Base-by-base conservation (phyloP, 2,329 filamentous ascomycete species). In the Pyrenophora seminiperda region DNA sequence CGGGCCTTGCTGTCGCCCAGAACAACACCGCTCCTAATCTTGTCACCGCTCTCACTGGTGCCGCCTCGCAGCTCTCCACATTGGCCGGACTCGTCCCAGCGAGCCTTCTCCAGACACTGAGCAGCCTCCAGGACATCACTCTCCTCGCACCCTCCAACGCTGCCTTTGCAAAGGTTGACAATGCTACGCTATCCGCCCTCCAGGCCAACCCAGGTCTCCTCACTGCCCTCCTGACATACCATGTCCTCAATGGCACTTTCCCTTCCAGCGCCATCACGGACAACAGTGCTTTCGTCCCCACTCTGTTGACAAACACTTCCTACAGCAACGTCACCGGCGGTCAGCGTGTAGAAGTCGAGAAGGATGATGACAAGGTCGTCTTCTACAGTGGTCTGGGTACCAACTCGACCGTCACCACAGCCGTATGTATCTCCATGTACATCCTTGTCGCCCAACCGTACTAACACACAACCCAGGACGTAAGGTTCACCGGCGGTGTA, bases 321-420 rank as follows among this genome's bases (percentile, higher is more conserved):
- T 87, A 80, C 64, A 74, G 79, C 56, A 85, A 84, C 48, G 78
- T 87, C 9, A 83, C 81, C 3, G 81, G 78, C 27, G 83, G 83
- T 1, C 85, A 87, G 65, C 75, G 81, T 7, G 77, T 87, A 3
- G 74, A 82, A 52, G 75, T 75, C 4, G 58, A 73, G n/a, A 53
- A 62, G 2, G 47, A 68, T 4, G 74, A 77, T 34, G 70, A 73
- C 22, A 74, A 75, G 5, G 77, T 81, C 2, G 73, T 74, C 1
- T 76, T 85, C 65, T 78, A 76, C 66, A 82, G 79, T 17, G 84
- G 82, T 1, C 63, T 83, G 6, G 76, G 78, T 42, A 65, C 75
- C 31, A 78, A 77, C 37, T 74, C 79, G 1, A 77, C 75, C 10
- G 77, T 86, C 10, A 68, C 76, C 3, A 69, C 73, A 27, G 73